Conservation (phyloP, 2,329 filamentous ascomycete genomes). For the Xylaria sp. region DNA sequence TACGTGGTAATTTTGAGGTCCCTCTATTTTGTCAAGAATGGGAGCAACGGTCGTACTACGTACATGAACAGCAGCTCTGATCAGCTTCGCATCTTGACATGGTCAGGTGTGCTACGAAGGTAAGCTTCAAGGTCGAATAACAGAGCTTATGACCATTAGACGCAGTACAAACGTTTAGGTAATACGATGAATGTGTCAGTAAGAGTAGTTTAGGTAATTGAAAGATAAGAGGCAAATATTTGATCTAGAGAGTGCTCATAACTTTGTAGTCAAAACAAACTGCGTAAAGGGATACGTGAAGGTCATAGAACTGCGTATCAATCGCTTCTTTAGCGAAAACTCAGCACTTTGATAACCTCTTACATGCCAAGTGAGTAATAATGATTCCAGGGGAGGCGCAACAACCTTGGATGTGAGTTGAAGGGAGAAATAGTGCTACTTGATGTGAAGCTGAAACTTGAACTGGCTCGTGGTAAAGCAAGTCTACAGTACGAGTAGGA, state of each 20-base stretch:
- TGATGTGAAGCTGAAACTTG: background rate
- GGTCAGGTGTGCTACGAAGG: background rate
- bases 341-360: background rate
- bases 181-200: background rate
- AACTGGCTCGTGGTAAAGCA: too few relatives aligned
- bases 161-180: background rate
- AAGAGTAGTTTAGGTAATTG: background rate
- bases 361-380: too few relatives aligned
- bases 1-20: background rate
- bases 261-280: background rate
- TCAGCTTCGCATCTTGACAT: background rate
- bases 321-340: background rate
- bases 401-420: background rate
- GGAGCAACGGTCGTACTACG: background rate
- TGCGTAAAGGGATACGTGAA: background rate
- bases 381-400: too few relatives aligned
- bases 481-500: constrained; percentile 7
- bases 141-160: background rate
- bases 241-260: background rate
- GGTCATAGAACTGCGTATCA: background rate
- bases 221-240: background rate
- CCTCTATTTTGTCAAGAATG: background rate
- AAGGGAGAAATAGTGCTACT: too few relatives aligned
- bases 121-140: background rate
- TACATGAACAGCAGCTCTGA: background rate